These are phyloP conservation scores for Fusarium sp. DNA, from an alignment of 2,329 filamentous ascomycete species.

Conservation along the genomic window DNA sequence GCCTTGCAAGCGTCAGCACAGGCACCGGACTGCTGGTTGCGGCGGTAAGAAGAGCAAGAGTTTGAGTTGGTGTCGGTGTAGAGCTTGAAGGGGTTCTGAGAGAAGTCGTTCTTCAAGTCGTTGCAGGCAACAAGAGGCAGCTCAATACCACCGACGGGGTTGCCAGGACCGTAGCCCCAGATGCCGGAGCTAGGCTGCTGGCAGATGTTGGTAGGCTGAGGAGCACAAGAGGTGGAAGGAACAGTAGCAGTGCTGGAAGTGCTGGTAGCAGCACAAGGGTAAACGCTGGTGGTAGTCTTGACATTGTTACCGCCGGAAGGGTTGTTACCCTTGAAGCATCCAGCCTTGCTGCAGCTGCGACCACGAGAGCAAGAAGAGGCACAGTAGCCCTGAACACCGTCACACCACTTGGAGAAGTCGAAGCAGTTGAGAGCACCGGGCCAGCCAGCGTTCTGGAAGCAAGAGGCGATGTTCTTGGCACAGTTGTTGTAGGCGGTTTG, in stretches of 20 bases:
- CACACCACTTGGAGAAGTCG: slow-evolving; percentile 64
- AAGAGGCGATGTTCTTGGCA: slow-evolving; percentile 61
- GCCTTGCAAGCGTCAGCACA: slow-evolving; percentile 66
- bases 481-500: slow-evolving; percentile 59
- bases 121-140: slow-evolving; percentile 68
- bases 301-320: slow-evolving; percentile 54
- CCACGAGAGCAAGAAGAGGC: slow-evolving; percentile 50
- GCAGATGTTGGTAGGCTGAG: slow-evolving; percentile 66
- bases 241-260: slow-evolving; percentile 50
- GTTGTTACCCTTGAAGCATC: slow-evolving; percentile 58
- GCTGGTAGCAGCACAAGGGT: slow-evolving; percentile 50
- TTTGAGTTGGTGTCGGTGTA: slow-evolving; percentile 60
- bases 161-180: slow-evolving; percentile 76
- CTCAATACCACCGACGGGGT: slow-evolving; percentile 64
- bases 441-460: slow-evolving; percentile 65
- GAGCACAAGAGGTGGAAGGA: slow-evolving; percentile 55
- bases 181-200: slow-evolving; percentile 66
- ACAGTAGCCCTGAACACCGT: slow-evolving; percentile 61
- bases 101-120: slow-evolving; percentile 60
- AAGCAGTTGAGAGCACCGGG: slow-evolving; percentile 64
- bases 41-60: slow-evolving; percentile 60
- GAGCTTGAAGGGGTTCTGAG: slow-evolving; percentile 63
- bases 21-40: slow-evolving; percentile 54
- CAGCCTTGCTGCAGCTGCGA: slow-evolving; percentile 57
- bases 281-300: slow-evolving; percentile 53